Base-by-base conservation (phyloP, 805 yeast species). In the Priceomyces castillae region DNA sequence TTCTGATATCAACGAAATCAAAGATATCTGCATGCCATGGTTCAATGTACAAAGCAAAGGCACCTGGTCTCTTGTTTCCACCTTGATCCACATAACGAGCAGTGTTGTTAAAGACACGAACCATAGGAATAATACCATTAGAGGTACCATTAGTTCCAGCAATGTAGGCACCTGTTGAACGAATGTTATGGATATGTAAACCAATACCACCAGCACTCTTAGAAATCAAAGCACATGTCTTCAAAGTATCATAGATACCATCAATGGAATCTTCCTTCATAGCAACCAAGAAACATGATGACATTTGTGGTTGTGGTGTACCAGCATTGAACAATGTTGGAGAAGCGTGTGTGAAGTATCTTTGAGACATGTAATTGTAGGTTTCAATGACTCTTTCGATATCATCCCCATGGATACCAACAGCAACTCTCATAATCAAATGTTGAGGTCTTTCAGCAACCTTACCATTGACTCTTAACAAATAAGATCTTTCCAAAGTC, bases 11-110 rank as follows among this genome's bases (percentile, higher is more conserved):
- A 44, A 78, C 69, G 51, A 78, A 77, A 45, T 78, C 82, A 52
- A 78, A 74, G 48, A 78, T 71, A 58, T 78, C 83, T 6, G 81
- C 64, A 57, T 78, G 84, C 84, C 84, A 78, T 56, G 84, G 83
- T 62, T 78, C 84, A 40, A 78, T 58, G 60, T 78, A 78, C 41
- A 78, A 61, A 16, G 83, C 83, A 60, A 78, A 77, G 11, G 83
- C 83, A 56, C 84, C 84, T 12, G 84, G 84, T 61, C 84, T 67
- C 64, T 78, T 78, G 62, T 78, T 78, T 52, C 84, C 84, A 58
- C 84, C 84, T 62, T 78, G 84, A 55, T 78, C 84, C 35, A 78
- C 84, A 54, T 78, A 78, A 58, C 82, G 70, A 30, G 84, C 84
- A 31, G 84, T 78, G 58, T 77, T 78, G 62, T 78, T 78, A 66